Base-by-base conservation (phyloP, 1,284 basidiomycete genomes). In the Malassezia caprae region DNA sequence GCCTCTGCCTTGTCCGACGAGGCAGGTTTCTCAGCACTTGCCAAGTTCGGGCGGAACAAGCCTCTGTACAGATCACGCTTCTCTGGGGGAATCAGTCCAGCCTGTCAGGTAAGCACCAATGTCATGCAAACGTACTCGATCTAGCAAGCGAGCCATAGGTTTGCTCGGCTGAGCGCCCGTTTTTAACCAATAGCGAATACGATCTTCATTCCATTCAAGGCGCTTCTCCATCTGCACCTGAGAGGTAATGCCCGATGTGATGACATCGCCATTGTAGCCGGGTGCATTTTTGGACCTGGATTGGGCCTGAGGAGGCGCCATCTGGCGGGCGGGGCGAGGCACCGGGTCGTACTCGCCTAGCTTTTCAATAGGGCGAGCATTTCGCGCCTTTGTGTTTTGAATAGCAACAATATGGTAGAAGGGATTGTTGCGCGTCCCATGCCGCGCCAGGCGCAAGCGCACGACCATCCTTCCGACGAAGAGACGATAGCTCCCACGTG, bases 331-430 rank as follows among this genome's bases (percentile, higher is more conserved):
- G 4, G 57, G 56, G 53, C 47, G 75, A 21, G 79, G 78, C 17
- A 78, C 76, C 4, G 89, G 89, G 75, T 91, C 82, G 77, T 88
- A 94, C 53, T 88, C 81, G 43, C 89, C 91, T 37, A 96, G 78
- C 51, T 87, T 83, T 76, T 96, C 91, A 60, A 88, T 82, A 8
- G 91, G 91, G 65, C 84, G 84, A n/a, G 85, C 90, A 73, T 96
- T 83, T 32, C 90, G 83, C 45, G 84, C 79, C 61, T 83, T 82
- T 51, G 81, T 79, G 50, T 83, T 80, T 73, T 88, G 82, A 58
- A 88, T 84, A 49, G 89, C 91, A 54, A 94, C 88, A 56, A 96
- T 76, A 74, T 91, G 89, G 76, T 88, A 88, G 54, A 89, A 82
- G 34, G 86, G 86, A 73, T 82, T 83, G 76, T 90, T 83, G 51